Percentiles rank a stretch among this genome's conserved stretches.
Evolutionary conservation across 495 filamentous ascomycete genomes (phyloP).

Genomic region (Chaetomidium leptoderma): DNA sequence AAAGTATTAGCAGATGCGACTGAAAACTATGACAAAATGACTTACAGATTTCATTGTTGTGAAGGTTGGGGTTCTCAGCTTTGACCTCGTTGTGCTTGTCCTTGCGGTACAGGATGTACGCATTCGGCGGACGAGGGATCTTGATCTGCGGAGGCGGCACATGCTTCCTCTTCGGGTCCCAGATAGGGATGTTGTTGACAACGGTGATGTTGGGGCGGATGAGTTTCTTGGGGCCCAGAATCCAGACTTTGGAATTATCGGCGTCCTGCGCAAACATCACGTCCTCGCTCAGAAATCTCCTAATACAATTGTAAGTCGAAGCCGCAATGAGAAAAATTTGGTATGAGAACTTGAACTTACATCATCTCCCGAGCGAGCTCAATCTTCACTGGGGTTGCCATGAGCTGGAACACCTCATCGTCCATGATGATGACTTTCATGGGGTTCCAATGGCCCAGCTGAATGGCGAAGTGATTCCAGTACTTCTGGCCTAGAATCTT

Average conservation of each 20-base stretch:
- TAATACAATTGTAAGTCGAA: conserved; percentile 3
- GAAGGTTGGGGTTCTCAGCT: conserved; percentile 12
- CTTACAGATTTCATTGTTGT: conserved; percentile 30
- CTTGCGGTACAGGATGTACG: conserved; percentile 28
- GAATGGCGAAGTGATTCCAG: conserved; percentile 22
- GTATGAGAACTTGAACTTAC: conserved; percentile 11
- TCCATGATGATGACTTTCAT: conserved; percentile 23
- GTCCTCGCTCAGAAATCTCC: conserved; percentile 11
- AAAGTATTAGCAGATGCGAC: conserved; percentile 6
- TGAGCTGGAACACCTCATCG: conserved; percentile 11
- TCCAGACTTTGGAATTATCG: conserved; percentile 9
- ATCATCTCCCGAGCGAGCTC: conserved; percentile 11
- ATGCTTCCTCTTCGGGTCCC: conserved; percentile 16
- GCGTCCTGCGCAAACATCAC: conserved; percentile 20
- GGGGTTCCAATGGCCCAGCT: conserved; percentile 21
- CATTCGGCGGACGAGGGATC: conserved; percentile 27
- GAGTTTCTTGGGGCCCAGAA: conserved; percentile 18
- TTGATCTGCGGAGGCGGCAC: conserved; percentile 2
- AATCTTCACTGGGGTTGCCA: conserved; percentile 1
- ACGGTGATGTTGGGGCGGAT: conserved; percentile 11
- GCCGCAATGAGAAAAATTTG: neutral
- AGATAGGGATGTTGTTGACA: conserved; percentile 9
- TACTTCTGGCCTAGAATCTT: conserved; percentile 13
- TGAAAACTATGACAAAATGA: neutral
- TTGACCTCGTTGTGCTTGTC: conserved; percentile 18